A percentile compares a stretch with the other conserved stretches of the same genome.
Conservation (phyloP, 208 protist species). For the Trypanosoma scelopori region DNA sequence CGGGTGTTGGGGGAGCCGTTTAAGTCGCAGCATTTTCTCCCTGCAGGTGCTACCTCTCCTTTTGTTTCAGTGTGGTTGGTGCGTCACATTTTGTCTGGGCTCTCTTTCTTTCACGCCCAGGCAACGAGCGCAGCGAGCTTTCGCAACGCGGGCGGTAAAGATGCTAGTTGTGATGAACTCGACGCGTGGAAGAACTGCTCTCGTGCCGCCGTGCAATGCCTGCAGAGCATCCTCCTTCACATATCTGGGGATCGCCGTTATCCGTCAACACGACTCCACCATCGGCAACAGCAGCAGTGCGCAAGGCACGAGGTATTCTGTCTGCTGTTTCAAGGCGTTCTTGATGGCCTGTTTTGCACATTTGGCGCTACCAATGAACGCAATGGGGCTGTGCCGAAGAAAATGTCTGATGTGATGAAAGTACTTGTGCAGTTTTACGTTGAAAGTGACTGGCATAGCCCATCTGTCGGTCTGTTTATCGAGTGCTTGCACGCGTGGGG, state of each 20-base stretch:
- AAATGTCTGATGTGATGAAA: conserved; percentile 11
- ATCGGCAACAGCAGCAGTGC: neutral
- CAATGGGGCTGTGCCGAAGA: neutral
- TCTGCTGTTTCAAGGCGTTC: conserved; percentile 16
- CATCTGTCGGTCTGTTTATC: conserved; percentile 52
- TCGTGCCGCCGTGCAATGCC: conserved; percentile 10
- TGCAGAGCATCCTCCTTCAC: conserved; percentile 21
- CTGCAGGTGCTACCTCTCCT: neutral
- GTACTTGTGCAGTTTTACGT: conserved; percentile 31
- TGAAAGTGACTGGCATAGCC: conserved; percentile 32
- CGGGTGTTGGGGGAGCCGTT: conserved; percentile 11
- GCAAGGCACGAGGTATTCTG: conserved; percentile 27
- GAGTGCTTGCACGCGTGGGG: conserved; percentile 56
- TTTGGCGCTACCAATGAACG: neutral
- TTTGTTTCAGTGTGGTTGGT: conserved; percentile 20
- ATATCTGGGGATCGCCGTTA: neutral
- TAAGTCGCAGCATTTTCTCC: neutral
- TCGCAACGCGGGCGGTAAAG: neutral
- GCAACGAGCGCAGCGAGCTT: neutral
- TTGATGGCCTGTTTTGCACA: conserved; percentile 20
- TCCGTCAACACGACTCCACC: neutral
- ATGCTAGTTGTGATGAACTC: neutral
- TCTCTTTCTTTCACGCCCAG: conserved; percentile 7
- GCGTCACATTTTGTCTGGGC: conserved; percentile 2
- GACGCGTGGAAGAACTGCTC: conserved; percentile 11